Base-by-base conservation (phyloP, 305 asterid species). In the Caryopteris hybrid region DNA sequence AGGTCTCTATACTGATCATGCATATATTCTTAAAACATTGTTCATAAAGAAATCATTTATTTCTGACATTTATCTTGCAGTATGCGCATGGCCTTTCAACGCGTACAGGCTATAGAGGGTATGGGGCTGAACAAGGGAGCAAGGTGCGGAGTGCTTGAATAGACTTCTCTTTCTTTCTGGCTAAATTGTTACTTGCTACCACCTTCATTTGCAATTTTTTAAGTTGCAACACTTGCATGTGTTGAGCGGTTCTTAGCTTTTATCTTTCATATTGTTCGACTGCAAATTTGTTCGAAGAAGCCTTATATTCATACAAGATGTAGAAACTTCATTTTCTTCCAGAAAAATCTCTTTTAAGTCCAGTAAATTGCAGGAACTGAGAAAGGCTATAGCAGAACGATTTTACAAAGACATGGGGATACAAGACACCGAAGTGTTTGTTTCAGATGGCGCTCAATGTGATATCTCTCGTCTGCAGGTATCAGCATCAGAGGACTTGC, bases 391-490 rank as follows among this genome's bases (percentile, higher is more conserved):
- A 67, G 85, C 90, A 54, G 82, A 81, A 52, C 83, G 77, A 46
- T 80, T 84, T 13, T 89, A 91, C 78, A 56, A 77, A 71, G 79
- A 81, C 39, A 70, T 80, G 51, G 84, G 71, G 16, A 69, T 91
- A 74, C 80, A 80, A 57, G 91, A 76, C 17, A 25, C 73, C 4
- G 98, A 91, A 61, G 85, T 91, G 27, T 91, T 91, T 68, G 86
- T 91, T 46, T 87, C 98, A 0, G 98, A 91, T 58, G 96, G 96
- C 53, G 89, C 98, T 50, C 98, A 91, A 36, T 84, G 93, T 17
- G 98, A 89, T 77, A 88, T 91, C 55, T 81, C 92, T 45, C 96
- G 96, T 73, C 79, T 91, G 46, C 96, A 91, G 96, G 97, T 88
- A 80, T 46, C 6, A 31, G 8, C 27, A 13, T 43, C 29, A 5